Conservation (phyloP, 345 rosid genomes). For the Pistacia integerrima region DNA sequence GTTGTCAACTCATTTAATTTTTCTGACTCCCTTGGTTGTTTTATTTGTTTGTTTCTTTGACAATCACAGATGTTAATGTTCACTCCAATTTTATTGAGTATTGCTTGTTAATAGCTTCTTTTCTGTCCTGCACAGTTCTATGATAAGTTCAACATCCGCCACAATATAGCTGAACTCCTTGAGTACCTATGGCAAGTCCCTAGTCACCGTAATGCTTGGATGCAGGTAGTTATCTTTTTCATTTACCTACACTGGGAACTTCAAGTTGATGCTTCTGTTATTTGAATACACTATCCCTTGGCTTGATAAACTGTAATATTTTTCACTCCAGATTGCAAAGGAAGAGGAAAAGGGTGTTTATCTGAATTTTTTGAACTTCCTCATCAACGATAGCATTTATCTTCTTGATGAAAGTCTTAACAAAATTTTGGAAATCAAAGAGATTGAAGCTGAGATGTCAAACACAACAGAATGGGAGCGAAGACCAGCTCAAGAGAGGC, state of each 20-base stretch:
- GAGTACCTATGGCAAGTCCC: constrained; percentile 99
- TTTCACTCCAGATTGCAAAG: constrained; percentile 81
- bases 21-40: not conserved
- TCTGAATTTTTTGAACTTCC: constrained; percentile 94
- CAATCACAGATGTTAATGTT: not conserved
- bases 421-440: constrained; percentile 94
- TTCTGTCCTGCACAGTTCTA: constrained; percentile 66
- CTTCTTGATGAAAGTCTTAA: constrained; percentile 99
- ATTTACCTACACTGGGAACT: constrained; percentile 3
- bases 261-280: constrained; percentile 11
- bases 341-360: constrained; percentile 99
- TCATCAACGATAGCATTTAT: constrained; percentile 95
- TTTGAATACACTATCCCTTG: not conserved
- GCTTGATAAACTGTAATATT: constrained; percentile 8
- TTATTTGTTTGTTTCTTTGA: not conserved
- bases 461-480: constrained; percentile 90
- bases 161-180: constrained; percentile 96
- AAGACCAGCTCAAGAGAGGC: constrained; percentile 94
- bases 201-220: constrained; percentile 96
- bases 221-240: constrained; percentile 58
- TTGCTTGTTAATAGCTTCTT: constrained; percentile 1
- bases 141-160: constrained; percentile 97
- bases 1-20: not conserved
- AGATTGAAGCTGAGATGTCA: constrained; percentile 94
- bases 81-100: not conserved